A percentile compares a stretch with the other conserved stretches of the same genome.
Conservation (phyloP, 1,139 yeast genomes). For the Geotrichum macrosporum region DNA sequence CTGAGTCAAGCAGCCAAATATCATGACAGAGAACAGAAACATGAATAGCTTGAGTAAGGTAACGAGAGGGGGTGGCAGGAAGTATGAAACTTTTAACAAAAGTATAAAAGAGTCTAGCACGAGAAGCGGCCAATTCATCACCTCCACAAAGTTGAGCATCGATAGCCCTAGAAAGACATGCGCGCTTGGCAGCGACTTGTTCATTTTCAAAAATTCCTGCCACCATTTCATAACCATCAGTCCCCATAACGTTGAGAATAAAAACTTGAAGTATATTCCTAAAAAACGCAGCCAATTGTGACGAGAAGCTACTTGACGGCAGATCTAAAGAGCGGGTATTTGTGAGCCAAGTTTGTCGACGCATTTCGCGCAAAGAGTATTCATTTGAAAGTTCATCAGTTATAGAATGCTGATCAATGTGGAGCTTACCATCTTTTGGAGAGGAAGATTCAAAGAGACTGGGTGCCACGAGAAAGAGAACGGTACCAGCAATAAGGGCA, state of each 20-base stretch:
- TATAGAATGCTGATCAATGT: conserved; percentile 6
- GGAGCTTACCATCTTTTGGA: conserved; percentile 1
- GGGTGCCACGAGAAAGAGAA: conserved; percentile 31
- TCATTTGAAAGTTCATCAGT: conserved; percentile 1
- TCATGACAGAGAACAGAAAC: conserved; percentile 26
- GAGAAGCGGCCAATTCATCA: conserved; percentile 29
- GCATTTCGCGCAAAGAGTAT: conserved; percentile 16
- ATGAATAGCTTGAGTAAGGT: conserved; percentile 36
- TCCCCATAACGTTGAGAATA: conserved; percentile 24
- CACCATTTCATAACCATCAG: conserved; percentile 23
- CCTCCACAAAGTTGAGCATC: conserved; percentile 43
- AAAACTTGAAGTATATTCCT: conserved; percentile 22
- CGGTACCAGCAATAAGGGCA: conserved; percentile 33
- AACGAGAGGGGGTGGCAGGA: conserved; percentile 31
- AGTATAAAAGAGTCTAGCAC: conserved; percentile 31
- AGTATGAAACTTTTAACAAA: conserved; percentile 33
- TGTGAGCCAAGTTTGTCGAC: conserved; percentile 32
- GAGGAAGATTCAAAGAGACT: conserved; percentile 6
- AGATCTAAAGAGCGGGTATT: conserved; percentile 27
- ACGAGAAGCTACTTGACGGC: conserved; percentile 22
- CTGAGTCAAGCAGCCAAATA: conserved; percentile 8
- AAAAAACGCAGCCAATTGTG: conserved; percentile 19
- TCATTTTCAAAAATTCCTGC: conserved; percentile 16
- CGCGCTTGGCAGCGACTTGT: conserved; percentile 15
- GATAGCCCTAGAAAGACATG: conserved; percentile 32